Evolutionary conservation across 306 rosid species (phyloP), one percentile per base, ranked within the genome.

Genomic region (Begonia peltatifolia): DNA sequence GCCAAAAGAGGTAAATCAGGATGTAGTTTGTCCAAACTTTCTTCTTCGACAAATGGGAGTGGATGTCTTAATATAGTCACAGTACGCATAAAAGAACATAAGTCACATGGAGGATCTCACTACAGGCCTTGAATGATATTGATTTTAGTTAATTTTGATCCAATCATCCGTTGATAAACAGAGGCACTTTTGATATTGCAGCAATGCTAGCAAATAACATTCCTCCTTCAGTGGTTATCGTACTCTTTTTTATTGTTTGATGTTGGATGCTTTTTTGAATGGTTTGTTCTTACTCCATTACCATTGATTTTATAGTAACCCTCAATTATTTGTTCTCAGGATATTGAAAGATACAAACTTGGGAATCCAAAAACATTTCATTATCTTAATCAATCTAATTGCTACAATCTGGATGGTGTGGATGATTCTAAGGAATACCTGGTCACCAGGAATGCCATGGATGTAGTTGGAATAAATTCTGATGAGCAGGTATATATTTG

Each of bases 361-460:
- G 92, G 83, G 65, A 66, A 79, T 63, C 88, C 86, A 47, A 83
- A 85, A 83, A 18, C 56, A 53, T 86, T 78, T 65, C 99, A 71
- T 71, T 90, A 90, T 72, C 67, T 90, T 38, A 90, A 90, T 68
- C 99, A 90, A 69, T 80, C 99, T 12, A 83, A 81, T 58, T 81
- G 74, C 76, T 78, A 56, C 48, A 73, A 75, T 58, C 69, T 81
- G 72, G 82, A 78, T 50, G 84, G 82, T 20, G 12, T 90, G 73
- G 94, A 90, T 56, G 95, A 90, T 57, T 74, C 92, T 35, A 66
- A 83, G 73, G 95, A 90, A 77, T 90, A 86, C 58, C 62, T 79
- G 54, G 67, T 63, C 5, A 90, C 99, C 54, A 90, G 83, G 68
- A 83, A 79, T 55, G 99, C 99, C 41, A 90, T 90, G 99, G 87